Base-by-base conservation (phyloP, 139 green algal genomes). In the Tetratostichococcus sp. region DNA sequence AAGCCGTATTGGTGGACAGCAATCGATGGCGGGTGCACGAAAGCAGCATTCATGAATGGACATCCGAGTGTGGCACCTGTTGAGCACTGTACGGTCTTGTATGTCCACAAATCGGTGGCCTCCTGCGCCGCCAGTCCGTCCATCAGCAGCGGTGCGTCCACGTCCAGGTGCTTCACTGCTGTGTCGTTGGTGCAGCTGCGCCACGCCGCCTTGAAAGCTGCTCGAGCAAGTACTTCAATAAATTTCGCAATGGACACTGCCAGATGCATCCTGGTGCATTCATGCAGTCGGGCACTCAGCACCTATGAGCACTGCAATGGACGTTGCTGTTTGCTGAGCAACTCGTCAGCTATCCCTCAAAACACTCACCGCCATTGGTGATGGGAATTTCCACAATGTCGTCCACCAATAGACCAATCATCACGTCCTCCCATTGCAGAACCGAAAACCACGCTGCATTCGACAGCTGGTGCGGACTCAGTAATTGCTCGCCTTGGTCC, bases 361-460 rank as follows among this genome's bases (percentile, higher is more conserved):
- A n/a, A 50, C 11, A 11, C 39, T n/a, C 50, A 62, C 50, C 50
- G 14, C 50, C 50, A 26, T 62, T 62, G 14, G 50, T 62, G 17
- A 62, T 62, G 22, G 50, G 25, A 2, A 28, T 43, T 2, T 43
- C 34, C 2, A 59, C 57, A 67, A 67, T 70, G 8, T 85, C 75
- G 67, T 35, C 30, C 59, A 87, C 73, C 75, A 92, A 68, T 66
- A 87, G 57, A 32, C 82, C 84, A 30, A 92, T 43, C 31, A 87
- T 66, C 16, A 92, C 87, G 65, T 92, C 87, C 77, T 92, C 87
- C 87, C 87, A 92, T 26, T 85, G 85, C 66, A 92, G 69, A 22
- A 43, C 31, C 23, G 43, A 32, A 59, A 69, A 86, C 82, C 87
- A 92, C 14, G 28, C 14, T 58, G 77, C 67, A 43, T n/a, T n/a